Base-by-base conservation (phyloP, 1,139 yeast genomes). In the Saccharomyces hybrid region DNA sequence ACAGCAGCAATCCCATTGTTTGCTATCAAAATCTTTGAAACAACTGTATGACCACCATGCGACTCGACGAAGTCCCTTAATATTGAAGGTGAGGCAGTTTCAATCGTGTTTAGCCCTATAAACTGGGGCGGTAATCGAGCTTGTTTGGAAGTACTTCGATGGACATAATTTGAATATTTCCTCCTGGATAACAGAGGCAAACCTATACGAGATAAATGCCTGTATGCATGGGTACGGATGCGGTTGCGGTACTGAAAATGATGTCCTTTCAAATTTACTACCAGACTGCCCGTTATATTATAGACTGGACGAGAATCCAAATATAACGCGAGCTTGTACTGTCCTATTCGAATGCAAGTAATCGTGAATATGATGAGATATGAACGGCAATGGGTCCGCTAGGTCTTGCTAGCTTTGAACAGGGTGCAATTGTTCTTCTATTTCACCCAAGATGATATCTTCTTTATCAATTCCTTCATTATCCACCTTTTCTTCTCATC, bases 1-100 rank as follows among this genome's bases (percentile, higher is more conserved):
- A 93, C 99, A 53, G 99, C 99, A 46, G 96, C 99, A 71, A 93
- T 95, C 81, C 99, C 99, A 71, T 93, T 93, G 73, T 93, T 93
- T 57, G 99, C 98, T 68, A 93, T 93, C 64, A 93, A 80, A 50
- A 93, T 86, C 63, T 84, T 85, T 56, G 86, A 80, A 68, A 95
- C 89, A 52, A 95, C 96, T 4, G 99, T 90, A 75, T 95, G 99
- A 68, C 99, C 99, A 57, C 88, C 90, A 67, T 87, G 88, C 50
- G 81, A 78, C 64, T 78, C 80, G 57, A 95, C 98, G 70, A 90
- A 95, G 67, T 88, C 95, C 63, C 86, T 86, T 53, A 95, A 82
- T n/a, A 78, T 78, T 54, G 84, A 79, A 42, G 71, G 74, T 63
- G 87, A 90, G 38, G 97, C 96, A 25, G 68, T 75, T 41, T 80